Percentiles rank a stretch among this genome's conserved stretches.
Evolutionary conservation across 306 rosid genomes (phyloP).

Genomic region (Sicyos edulis): DNA sequence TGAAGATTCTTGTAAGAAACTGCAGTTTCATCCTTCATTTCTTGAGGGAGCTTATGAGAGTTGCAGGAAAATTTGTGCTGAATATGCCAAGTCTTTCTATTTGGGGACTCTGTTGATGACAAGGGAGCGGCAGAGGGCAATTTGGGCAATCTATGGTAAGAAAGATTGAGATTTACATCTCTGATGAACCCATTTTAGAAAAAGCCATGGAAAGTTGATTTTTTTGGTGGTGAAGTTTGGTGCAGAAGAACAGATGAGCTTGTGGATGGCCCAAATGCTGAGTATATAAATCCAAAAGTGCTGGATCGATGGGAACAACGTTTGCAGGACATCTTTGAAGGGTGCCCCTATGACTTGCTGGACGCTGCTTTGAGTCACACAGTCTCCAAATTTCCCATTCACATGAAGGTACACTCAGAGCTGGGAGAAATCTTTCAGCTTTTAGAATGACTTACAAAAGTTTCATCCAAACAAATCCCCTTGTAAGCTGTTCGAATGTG

Average conservation of each 20-base stretch:
- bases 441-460: too few species aligned
- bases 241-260: constrained; percentile 89
- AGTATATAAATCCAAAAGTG: constrained; percentile 51
- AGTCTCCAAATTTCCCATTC: constrained; percentile 52
- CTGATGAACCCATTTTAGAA: background rate
- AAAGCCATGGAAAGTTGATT: background rate
- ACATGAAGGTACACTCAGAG: constrained; percentile 49
- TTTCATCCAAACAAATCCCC: too few species aligned
- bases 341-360: constrained; percentile 68
- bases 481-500: too few species aligned
- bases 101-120: constrained; percentile 83
- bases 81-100: constrained; percentile 88
- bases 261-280: constrained; percentile 82
- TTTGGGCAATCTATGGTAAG: constrained; percentile 88
- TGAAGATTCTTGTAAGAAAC: constrained; percentile 12
- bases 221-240: constrained; percentile 51
- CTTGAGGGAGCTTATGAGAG: constrained; percentile 62
- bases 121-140: constrained; percentile 68
- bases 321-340: constrained; percentile 59
- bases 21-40: constrained; percentile 41
- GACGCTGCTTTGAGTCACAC: constrained; percentile 75
- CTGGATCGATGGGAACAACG: constrained; percentile 91
- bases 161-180: background rate
- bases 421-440: background rate
- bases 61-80: constrained; percentile 69